Percentiles rank a stretch among this genome's conserved stretches.
phyloP scores from a whole-genome alignment of 371 early-diverging fungal genomes.

The Mortierella sp. region DNA sequence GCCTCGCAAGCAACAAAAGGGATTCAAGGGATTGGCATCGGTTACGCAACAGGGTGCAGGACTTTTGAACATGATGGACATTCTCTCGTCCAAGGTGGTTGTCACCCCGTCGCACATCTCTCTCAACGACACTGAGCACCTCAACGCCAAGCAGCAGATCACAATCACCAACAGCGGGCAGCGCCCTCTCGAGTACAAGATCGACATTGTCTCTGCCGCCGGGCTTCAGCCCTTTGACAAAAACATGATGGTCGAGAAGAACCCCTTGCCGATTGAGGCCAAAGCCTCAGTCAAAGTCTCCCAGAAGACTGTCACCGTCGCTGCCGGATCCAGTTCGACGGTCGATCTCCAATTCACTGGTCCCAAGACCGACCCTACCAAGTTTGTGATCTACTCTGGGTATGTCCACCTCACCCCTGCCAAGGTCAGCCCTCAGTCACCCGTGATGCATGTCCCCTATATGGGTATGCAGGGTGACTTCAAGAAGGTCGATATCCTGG shows the following conservation, averaged over 20 bases:
- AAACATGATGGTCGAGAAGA: constrained; percentile 48
- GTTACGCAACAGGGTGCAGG: constrained; percentile 82
- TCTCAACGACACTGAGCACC: constrained; percentile 70
- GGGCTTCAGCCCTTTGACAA: constrained; percentile 57
- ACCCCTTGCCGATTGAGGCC: constrained; percentile 44
- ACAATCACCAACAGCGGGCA: constrained; percentile 71
- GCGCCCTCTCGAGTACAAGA: constrained; percentile 60
- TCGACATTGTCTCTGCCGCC: constrained; percentile 62
- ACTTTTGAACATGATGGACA: constrained; percentile 73
- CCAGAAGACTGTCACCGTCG: constrained; percentile 34
- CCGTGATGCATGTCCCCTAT: constrained; percentile 64
- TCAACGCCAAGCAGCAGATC: constrained; percentile 65
- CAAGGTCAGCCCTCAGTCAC: constrained; percentile 10
- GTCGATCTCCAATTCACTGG: constrained; percentile 59
- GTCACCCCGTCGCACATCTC: constrained; percentile 73
- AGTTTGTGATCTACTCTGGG: constrained; percentile 45
- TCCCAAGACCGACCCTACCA: constrained; percentile 43
- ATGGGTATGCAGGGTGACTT: constrained; percentile 66
- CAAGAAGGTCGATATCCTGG: constrained; percentile 60
- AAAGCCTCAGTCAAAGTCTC: constrained; percentile 55
- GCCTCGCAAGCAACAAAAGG: constrained; percentile 60
- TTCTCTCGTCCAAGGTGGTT: constrained; percentile 63
- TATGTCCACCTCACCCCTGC: constrained; percentile 41
- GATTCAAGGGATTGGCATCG: constrained; percentile 57
- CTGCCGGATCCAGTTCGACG: constrained; percentile 53